Evolutionary conservation across 768 basidiomycete species (phyloP), one percentile per base, ranked within the genome.

Genomic region (Royoungia palumana): DNA sequence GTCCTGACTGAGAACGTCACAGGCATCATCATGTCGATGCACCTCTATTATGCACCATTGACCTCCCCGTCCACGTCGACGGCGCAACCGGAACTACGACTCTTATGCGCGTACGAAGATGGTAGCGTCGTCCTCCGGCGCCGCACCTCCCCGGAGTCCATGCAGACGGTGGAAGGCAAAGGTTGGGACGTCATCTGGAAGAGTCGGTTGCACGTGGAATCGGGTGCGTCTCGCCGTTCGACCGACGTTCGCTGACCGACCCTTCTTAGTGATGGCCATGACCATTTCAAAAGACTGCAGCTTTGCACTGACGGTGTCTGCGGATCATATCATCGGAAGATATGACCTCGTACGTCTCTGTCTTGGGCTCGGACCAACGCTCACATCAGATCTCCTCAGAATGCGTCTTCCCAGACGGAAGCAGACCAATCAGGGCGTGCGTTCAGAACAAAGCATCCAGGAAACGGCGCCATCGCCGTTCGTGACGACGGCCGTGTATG

Each of bases 21-120:
- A 89, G 93, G 93, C 1, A 85, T 94, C 42, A 82, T 96, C 58
- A 99, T 97, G 95, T 81, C 87, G 0, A 64, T 94, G 52, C 85
- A 90, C 59, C 70, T 96, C 1, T 82, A 80, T 44, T 65, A 70
- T 35, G 56, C 63, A 39, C 45, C 63, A 1, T 44, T 49, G 47
- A 54, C 56, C 24, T 51, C 68, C n/a, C 60, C 75, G 17, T 64
- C 72, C 27, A 63, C 67, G 1, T 61, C 68, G 36, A 50, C 52
- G 17, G 62, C 63, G 0, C 56, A 55, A 12, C 62, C 61, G 11
- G 73, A 77, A 16, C 72, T 94, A 5, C 75, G 81, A 2, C 66
- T 95, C 5, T 63, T 94, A n/a, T 76, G 81, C 34, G 89, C 81
- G 1, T 95, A 91, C 63, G n/a, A n/a, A n/a, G n/a, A n/a, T n/a